phyloP scores from a whole-genome alignment of 2,329 filamentous ascomycete species.

The Fusarium albidum region DNA sequence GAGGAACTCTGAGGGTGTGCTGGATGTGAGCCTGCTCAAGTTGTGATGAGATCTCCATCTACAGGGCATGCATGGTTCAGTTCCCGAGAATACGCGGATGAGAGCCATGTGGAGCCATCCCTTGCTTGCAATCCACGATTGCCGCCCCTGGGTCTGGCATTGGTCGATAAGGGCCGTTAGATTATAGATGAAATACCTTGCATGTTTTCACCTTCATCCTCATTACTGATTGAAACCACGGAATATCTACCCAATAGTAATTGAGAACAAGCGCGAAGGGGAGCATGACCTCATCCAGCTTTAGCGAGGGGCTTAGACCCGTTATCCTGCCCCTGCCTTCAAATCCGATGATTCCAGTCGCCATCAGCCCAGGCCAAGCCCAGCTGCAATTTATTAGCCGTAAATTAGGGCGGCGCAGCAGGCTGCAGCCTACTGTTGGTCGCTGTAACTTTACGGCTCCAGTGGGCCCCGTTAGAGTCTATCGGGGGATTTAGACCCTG shows the following conservation, averaged over 20 bases:
- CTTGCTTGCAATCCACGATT: too few relatives aligned
- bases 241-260: background rate
- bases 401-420: conserved; percentile 13
- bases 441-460: conserved; percentile 8
- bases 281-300: conserved; percentile 28
- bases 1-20: conserved; percentile 59
- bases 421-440: background rate
- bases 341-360: background rate
- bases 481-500: conserved; percentile 27
- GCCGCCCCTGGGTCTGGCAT: too few relatives aligned
- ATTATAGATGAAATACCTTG: background rate
- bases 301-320: background rate
- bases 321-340: background rate
- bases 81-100: too few relatives aligned
- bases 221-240: background rate
- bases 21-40: conserved; percentile 62
- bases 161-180: too few relatives aligned
- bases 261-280: too few relatives aligned
- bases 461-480: conserved; percentile 17
- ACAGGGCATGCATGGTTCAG: too few relatives aligned
- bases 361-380: too few relatives aligned
- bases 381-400: background rate
- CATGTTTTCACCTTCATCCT: background rate
- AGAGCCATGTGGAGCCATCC: too few relatives aligned
- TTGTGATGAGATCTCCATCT: too few relatives aligned